A percentile compares a stretch with the other conserved stretches of the same genome.
phyloP scores from a whole-genome alignment of 345 rosid genomes.

The Syzygium aromaticum region DNA sequence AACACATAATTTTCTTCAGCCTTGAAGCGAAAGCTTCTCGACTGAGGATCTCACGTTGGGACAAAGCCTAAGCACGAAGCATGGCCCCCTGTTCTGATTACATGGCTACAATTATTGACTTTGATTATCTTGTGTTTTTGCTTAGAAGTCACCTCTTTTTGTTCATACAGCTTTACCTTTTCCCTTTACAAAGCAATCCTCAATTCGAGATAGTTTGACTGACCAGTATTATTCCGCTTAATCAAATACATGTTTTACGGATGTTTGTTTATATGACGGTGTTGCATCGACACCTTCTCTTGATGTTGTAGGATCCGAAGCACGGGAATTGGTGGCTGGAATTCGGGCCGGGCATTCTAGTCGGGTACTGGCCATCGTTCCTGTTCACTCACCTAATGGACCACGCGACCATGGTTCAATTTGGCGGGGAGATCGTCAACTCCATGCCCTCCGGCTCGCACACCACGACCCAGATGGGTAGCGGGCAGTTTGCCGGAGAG shows the following conservation, averaged over 20 bases:
- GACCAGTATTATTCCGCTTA: neutral
- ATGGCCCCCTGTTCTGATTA: neutral
- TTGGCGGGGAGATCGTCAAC: constrained; percentile 92
- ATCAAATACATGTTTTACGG: neutral
- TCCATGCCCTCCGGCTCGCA: constrained; percentile 62
- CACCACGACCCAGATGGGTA: constrained; percentile 92
- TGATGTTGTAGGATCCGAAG: constrained; percentile 69
- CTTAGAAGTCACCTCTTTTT: neutral
- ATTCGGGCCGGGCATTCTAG: constrained; percentile 81
- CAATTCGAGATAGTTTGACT: neutral
- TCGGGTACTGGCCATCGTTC: constrained; percentile 91
- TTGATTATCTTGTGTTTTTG: neutral
- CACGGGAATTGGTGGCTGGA: constrained; percentile 99
- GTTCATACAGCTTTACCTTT: neutral
- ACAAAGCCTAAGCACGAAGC: constrained; percentile 5
- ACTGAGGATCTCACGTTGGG: neutral
- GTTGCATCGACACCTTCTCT: neutral
- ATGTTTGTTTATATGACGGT: neutral
- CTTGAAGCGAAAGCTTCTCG: neutral
- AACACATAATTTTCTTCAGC: neutral
- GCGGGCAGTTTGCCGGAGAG: constrained; percentile 92
- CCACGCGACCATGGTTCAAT: constrained; percentile 92
- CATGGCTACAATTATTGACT: neutral
- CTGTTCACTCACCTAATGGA: constrained; percentile 73
- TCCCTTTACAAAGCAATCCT: neutral